These are phyloP conservation scores for Rauvolfia tetraphylla DNA, from an alignment of 257 asterid species.

Conservation along the genomic window DNA sequence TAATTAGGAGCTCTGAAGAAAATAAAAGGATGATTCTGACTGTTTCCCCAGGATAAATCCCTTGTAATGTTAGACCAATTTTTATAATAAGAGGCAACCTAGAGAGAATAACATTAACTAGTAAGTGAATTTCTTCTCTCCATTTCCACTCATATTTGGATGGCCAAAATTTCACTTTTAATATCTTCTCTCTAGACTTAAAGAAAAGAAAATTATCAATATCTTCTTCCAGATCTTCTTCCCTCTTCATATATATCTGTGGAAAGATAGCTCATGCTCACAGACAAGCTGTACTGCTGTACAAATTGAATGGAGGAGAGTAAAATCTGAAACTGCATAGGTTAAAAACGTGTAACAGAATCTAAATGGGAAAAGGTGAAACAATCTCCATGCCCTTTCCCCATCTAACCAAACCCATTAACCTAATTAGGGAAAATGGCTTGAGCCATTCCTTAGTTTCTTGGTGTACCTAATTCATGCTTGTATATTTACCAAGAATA, in stretches of 20 bases:
- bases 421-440: not conserved
- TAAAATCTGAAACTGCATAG: not conserved
- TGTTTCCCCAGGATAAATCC: too few relatives aligned
- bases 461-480: too few relatives aligned
- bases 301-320: too few relatives aligned
- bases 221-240: not conserved
- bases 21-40: too few relatives aligned
- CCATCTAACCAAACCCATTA: not conserved
- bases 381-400: not conserved
- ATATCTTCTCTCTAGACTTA: too few relatives aligned
- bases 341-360: not conserved
- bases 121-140: not conserved
- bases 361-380: not conserved
- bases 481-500: not conserved
- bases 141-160: conserved; percentile 1
- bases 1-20: too few relatives aligned
- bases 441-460: not conserved
- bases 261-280: too few relatives aligned
- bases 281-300: too few relatives aligned
- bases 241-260: not conserved
- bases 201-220: not conserved
- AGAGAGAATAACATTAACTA: not conserved
- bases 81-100: not conserved
- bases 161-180: too few relatives aligned
- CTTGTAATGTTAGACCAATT: not conserved